phyloP scores from a whole-genome alignment of 768 basidiomycete genomes.

The Zangia roseola region DNA sequence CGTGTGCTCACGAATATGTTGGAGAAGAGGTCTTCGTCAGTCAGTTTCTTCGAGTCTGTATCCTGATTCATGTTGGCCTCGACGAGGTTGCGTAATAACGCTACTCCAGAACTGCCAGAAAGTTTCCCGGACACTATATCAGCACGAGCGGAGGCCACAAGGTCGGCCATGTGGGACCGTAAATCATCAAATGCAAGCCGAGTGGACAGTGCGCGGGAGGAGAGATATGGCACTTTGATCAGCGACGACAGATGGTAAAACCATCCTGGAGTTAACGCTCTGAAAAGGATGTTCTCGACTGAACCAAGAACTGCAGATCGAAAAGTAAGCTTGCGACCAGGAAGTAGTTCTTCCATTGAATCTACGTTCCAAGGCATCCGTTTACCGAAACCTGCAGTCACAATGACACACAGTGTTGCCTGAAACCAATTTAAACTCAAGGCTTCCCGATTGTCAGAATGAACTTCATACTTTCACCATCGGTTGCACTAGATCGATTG shows the following conservation, averaged over 20 bases:
- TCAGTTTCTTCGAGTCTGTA: constrained; percentile 30
- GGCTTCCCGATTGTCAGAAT: neutral
- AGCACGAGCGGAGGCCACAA: constrained; percentile 39
- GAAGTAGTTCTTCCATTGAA: constrained; percentile 18
- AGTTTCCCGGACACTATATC: constrained; percentile 32
- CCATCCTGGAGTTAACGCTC: constrained; percentile 35
- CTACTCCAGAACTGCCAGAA: constrained; percentile 26
- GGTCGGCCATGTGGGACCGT: constrained; percentile 39
- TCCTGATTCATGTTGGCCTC: constrained; percentile 45
- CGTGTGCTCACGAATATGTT: constrained; percentile 43
- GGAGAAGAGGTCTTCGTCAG: constrained; percentile 47
- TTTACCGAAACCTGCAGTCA: constrained; percentile 43
- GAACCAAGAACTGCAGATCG: constrained; percentile 32
- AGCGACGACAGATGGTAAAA: constrained; percentile 23
- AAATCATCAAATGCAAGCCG: constrained; percentile 37
- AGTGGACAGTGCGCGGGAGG: constrained; percentile 29
- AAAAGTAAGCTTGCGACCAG: constrained; percentile 37
- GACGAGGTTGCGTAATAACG: constrained; percentile 45
- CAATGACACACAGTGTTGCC: constrained; percentile 39
- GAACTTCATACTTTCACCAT: constrained; percentile 14
- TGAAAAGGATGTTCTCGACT: constrained; percentile 25
- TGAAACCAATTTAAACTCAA: constrained; percentile 6
- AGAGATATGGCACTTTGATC: constrained; percentile 37
- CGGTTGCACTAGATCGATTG: constrained; percentile 12
- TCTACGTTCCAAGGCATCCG: constrained; percentile 36